Base-by-base conservation (phyloP, 2,329 filamentous ascomycete species). In the Chaetomiaceae sp. region DNA sequence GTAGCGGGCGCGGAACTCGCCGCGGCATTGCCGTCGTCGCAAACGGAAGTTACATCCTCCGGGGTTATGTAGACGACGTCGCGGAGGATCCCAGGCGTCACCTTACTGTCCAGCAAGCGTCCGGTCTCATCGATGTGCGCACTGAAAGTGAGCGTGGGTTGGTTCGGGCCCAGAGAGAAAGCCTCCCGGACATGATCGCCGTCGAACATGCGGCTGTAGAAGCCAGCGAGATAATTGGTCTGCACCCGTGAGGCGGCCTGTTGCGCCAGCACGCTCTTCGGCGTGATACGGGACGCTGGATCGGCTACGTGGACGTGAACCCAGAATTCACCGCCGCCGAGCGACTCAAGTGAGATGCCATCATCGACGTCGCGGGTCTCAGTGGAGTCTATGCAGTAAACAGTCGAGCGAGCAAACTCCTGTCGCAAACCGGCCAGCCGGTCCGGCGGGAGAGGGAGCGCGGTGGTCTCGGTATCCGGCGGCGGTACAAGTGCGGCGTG, bases 251-350 rank as follows among this genome's bases (percentile, higher is more conserved):
- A 69, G 48, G 81, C 74, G 37, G 86, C 80, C 57, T 79, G 78
- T 50, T 75, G 70, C 27, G 76, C 75, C 7, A 87, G 63, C 8
- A 71, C 66, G 30, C 80, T 78, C 18, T 78, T 69, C 15, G 78
- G 76, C 17, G 68, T 57, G 52, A 93, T 79, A 48, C 78, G 77
- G 5, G 87, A 86, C 2, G 84, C 83, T 8, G 86, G 86, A 58
- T 93, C 88, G 12, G 88, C 87, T 34, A 86, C 76, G 61, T 93
- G 87, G 26, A 88, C 66, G 58, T 89, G 86, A 24, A 91, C 69
- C 87, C 87, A 93, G 58, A 78, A 79, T 54, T 84, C 72, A 41
- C 71, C 61, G 17, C 71, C 51, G 15, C 70, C 65, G 1, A 82
- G 75, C 37, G 65, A 62, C 59, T 88, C 82, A 7, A 93, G 59